A percentile compares a stretch with the other conserved stretches of the same genome.
phyloP scores from a whole-genome alignment of 2,329 filamentous ascomycete genomes.

The Ciborinia camelliae region DNA sequence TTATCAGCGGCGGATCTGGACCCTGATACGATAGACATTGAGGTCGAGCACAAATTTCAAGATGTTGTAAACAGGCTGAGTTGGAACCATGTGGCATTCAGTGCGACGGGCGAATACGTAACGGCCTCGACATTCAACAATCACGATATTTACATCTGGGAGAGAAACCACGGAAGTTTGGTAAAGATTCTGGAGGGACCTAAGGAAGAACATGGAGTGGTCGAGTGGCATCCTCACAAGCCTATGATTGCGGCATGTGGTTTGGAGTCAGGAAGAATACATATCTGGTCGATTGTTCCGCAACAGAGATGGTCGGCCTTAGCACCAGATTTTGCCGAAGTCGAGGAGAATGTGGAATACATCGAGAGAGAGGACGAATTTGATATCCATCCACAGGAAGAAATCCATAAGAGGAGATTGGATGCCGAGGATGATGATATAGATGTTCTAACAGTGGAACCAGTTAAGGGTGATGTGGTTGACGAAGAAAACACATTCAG shows the following conservation, averaged over 20 bases:
- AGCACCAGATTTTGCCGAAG: slow-evolving; percentile 93
- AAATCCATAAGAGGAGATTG: slow-evolving; percentile 84
- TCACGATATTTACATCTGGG: slow-evolving; percentile 98
- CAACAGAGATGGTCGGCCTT: slow-evolving; percentile 97
- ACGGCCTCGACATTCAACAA: slow-evolving; percentile 97
- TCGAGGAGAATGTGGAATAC: slow-evolving; percentile 98
- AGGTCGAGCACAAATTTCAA: slow-evolving; percentile 96
- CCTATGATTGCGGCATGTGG: slow-evolving; percentile 89
- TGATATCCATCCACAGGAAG: slow-evolving; percentile 92
- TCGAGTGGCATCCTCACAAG: slow-evolving; percentile 92
- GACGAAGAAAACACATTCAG: slow-evolving; percentile 62
- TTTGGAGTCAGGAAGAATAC: slow-evolving; percentile 87
- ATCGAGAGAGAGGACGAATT: slow-evolving; percentile 96
- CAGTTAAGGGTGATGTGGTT: slow-evolving; percentile 57
- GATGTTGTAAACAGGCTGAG: slow-evolving; percentile 92
- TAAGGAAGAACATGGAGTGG: slow-evolving; percentile 91
- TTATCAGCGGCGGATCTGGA: slow-evolving; percentile 66
- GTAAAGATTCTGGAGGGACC: slow-evolving; percentile 97
- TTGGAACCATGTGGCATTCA: slow-evolving; percentile 98
- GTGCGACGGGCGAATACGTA: slow-evolving; percentile 90
- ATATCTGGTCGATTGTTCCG: slow-evolving; percentile 92
- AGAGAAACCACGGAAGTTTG: slow-evolving; percentile 85
- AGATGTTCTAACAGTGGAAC: slow-evolving; percentile 79
- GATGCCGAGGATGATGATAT: slow-evolving; percentile 92
- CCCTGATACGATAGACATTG: slow-evolving; percentile 79